These are phyloP conservation scores for Lenwebbia sp. DNA, from an alignment of 345 rosid species.

Conservation along the genomic window DNA sequence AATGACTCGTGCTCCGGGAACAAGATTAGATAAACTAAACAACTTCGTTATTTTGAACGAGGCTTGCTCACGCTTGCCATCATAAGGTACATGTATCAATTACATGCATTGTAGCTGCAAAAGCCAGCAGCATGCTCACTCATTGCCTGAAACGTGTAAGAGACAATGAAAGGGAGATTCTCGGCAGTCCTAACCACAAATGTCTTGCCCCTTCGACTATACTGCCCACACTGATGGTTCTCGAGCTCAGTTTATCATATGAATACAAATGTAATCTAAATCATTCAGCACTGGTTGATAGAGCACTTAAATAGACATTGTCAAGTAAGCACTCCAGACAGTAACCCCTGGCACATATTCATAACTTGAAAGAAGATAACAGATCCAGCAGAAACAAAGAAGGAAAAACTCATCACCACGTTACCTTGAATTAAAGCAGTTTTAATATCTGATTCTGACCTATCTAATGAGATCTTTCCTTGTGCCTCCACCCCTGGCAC, in stretches of 20 bases:
- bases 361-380: not conserved
- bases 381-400: not conserved
- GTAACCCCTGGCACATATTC: not conserved
- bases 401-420: not conserved
- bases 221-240: not conserved
- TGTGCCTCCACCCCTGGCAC: constrained; percentile 28
- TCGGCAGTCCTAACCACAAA: not conserved
- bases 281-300: not conserved
- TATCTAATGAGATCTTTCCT: constrained; percentile 48
- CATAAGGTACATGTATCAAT: not conserved
- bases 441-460: constrained; percentile 57
- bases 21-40: not conserved
- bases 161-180: not conserved
- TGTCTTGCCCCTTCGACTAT: not conserved
- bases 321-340: not conserved
- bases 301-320: not conserved
- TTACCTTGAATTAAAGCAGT: constrained; percentile 38
- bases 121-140: not conserved
- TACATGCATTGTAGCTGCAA: not conserved
- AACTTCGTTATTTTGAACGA: not conserved
- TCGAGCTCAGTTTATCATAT: not conserved
- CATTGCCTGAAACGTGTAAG: not conserved
- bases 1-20: not conserved
- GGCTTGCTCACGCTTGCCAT: not conserved
- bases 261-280: not conserved